Conservation (phyloP, 1,284 basidiomycete genomes). For the Ceratobasidium papillatum region DNA sequence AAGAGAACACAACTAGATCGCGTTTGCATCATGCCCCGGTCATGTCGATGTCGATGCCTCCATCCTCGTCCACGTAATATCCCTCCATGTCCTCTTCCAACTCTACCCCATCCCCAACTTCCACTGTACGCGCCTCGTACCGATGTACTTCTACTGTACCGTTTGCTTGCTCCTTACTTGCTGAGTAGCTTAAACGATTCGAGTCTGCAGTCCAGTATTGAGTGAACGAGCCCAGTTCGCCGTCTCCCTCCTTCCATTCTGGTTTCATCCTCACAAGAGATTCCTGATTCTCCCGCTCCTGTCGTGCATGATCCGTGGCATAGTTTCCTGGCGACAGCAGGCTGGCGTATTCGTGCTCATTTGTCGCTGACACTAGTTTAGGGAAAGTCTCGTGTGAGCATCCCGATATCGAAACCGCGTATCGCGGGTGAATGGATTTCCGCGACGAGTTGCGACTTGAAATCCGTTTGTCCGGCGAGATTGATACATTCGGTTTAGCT, state of each 20-base stretch:
- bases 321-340: background rate
- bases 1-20: no score
- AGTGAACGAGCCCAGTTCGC: background rate
- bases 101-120: no score
- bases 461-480: background rate
- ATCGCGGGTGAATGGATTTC: background rate
- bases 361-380: background rate
- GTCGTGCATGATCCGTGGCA: background rate
- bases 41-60: no score
- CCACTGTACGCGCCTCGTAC: no score
- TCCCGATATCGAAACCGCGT: background rate
- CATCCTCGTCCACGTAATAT: no score
- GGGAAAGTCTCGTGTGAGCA: background rate
- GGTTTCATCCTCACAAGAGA: background rate
- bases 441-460: background rate
- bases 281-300: background rate
- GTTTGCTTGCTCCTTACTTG: no score
- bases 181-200: no score
- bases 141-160: no score
- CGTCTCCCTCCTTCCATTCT: background rate
- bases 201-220: background rate
- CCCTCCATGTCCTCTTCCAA: no score
- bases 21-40: no score
- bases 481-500: background rate
- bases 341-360: background rate